Evolutionary conservation across 805 yeast species (phyloP), one percentile per base, ranked within the genome.

Genomic region (Candida berthetii): DNA sequence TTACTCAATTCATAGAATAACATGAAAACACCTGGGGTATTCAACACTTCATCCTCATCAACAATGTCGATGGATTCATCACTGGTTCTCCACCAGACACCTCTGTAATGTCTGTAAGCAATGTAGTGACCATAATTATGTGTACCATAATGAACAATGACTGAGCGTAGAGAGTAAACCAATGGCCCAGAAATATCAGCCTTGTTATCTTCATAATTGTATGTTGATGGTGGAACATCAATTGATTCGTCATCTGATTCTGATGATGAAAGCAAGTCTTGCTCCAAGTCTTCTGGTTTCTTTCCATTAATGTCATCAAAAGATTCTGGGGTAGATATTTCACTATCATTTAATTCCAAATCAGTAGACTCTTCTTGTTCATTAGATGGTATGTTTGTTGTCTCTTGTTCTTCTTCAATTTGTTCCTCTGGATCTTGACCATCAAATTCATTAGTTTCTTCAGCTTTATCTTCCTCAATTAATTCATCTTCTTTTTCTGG

Each of bases 81-180:
- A 52, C 93, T 83, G 16, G 90, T 82, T 58, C 96, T 76, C 96
- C 96, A 90, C 99, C 99, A 91, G 10, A 79, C 72, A 2, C 90
- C 93, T 49, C 95, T 75, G 43, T 67, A 74, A 54, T 79, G 82
- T 55, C 97, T 78, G 65, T 76, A 91, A 34, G 95, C 88, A 46
- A 91, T 85, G 58, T 91, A 91, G 61, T 91, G 99, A n/a, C 99
- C 99, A 58, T 88, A 93, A 53, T 91, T 89, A 53, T 93, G 97
- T 1, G 96, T 85, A 38, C 99, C 99, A 59, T 83, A 90, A 61
- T 91, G 99, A 1, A 91, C 81, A 36, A 91, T 85, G 1, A 86
- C 93, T 1, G 96, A 86, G 55, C 85, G 85, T 46, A 91, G 70
- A 32, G 79, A 72, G 60, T 91, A 91, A 3, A 72, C 65, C 35